Percentiles rank a stretch among this genome's conserved stretches.
phyloP scores from a whole-genome alignment of 805 yeast species.

The Teunomyces funiuensis region DNA sequence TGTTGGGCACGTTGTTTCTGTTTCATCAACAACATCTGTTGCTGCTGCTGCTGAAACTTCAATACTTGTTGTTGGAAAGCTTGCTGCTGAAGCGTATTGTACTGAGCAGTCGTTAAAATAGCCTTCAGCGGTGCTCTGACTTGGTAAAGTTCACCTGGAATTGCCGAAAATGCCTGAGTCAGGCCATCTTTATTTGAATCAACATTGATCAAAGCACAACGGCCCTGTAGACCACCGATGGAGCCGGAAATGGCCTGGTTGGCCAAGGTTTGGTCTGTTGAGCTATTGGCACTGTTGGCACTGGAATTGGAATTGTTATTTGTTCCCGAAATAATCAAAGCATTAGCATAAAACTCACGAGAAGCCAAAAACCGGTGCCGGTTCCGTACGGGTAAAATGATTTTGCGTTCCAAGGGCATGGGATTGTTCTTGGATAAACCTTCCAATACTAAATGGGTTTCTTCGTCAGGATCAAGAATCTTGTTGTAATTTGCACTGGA shows the following conservation, averaged over 20 bases:
- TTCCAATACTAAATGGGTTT: conserved; percentile 84
- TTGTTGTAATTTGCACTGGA: conserved; percentile 39
- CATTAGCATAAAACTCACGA: conserved; percentile 93
- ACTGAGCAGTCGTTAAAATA: conserved; percentile 41
- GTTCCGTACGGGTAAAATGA: conserved; percentile 65
- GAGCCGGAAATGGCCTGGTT: conserved; percentile 48
- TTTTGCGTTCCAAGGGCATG: conserved; percentile 77
- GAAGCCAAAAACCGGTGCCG: conserved; percentile 77
- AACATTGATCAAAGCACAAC: conserved; percentile 72
- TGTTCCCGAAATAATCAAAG: conserved; percentile 63
- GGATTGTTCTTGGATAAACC: conserved; percentile 83
- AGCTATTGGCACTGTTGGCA: conserved; percentile 13
- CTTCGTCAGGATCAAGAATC: conserved; percentile 84
- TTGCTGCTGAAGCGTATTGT: conserved; percentile 43
- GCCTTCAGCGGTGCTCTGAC: conserved; percentile 49
- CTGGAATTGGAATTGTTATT: conserved; percentile 37
- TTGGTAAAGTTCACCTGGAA: conserved; percentile 55
- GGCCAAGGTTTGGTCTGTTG: conserved; percentile 41
- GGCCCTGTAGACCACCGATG: conserved; percentile 77
- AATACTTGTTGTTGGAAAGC: conserved; percentile 44
- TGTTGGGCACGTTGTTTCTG: conserved; percentile 26
- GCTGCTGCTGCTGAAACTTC: conserved; percentile 40
- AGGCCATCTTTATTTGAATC: conserved; percentile 35
- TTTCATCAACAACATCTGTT: conserved; percentile 28
- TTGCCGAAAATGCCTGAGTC: conserved; percentile 51